phyloP scores from a whole-genome alignment of 495 filamentous ascomycete species.

The Penicillium angulare region DNA sequence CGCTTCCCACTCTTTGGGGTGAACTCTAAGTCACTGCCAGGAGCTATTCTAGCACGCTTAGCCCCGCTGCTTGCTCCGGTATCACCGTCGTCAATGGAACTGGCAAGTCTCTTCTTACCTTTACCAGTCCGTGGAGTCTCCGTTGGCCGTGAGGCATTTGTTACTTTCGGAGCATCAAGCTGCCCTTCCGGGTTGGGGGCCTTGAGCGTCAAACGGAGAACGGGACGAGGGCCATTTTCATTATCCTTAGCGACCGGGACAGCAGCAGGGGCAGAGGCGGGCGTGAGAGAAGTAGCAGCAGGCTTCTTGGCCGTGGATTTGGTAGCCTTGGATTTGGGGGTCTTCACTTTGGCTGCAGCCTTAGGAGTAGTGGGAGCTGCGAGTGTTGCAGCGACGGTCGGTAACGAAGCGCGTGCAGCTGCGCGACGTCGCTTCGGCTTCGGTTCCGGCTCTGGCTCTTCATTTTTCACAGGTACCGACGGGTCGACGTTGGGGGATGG shows the following conservation, averaged over 20 bases:
- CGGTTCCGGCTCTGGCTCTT: not conserved
- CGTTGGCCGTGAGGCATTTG: not conserved
- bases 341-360: not conserved
- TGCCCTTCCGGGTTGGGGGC: not conserved
- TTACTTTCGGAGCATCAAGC: not conserved
- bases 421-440: slow-evolving; percentile 12
- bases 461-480: not conserved
- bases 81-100: not conserved
- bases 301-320: not conserved
- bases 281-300: not conserved
- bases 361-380: not conserved
- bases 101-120: not conserved
- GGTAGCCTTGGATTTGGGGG: not conserved
- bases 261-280: not conserved
- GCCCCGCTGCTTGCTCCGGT: too few species aligned
- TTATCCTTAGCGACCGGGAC: too few species aligned
- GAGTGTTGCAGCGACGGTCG: not conserved
- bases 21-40: too few species aligned
- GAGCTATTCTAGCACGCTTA: not conserved
- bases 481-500: not conserved
- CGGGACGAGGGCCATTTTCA: not conserved
- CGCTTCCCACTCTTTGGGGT: too few species aligned
- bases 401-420: slow-evolving; percentile 1
- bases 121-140: not conserved
- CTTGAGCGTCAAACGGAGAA: not conserved